These are phyloP conservation scores for Clonostachys byssicola DNA, from an alignment of 2,329 filamentous ascomycete genomes.

Conservation along the genomic window DNA sequence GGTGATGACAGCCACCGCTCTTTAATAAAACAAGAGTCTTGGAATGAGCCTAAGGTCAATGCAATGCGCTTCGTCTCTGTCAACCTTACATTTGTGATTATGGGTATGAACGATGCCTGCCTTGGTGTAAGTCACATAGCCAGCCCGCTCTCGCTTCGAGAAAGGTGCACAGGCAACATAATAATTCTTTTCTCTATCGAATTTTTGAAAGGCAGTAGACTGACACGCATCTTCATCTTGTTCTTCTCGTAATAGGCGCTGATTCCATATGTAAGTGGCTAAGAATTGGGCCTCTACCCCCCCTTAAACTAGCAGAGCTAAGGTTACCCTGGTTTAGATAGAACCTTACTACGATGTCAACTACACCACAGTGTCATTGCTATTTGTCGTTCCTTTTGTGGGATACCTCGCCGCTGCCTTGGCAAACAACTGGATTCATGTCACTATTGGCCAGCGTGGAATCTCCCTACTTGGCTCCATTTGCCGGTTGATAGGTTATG, in stretches of 20 bases:
- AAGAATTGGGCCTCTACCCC: neutral
- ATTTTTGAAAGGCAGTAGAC: too few species aligned
- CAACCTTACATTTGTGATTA: slow-evolving; percentile 58
- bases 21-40: slow-evolving; percentile 19
- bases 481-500: slow-evolving; percentile 61
- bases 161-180: too few species aligned
- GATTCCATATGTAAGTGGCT: slow-evolving; percentile 35
- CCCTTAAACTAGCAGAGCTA: neutral
- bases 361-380: slow-evolving; percentile 60
- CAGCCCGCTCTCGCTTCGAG: neutral
- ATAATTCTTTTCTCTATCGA: too few species aligned
- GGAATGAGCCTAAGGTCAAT: slow-evolving; percentile 60
- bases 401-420: slow-evolving; percentile 63
- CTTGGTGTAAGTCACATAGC: slow-evolving; percentile 45
- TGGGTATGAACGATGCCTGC: slow-evolving; percentile 67
- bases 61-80: slow-evolving; percentile 53
- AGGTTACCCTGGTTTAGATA: slow-evolving; percentile 29
- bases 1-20: too few species aligned
- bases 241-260: slow-evolving; percentile 30
- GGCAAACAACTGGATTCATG: slow-evolving; percentile 61
- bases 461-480: slow-evolving; percentile 62
- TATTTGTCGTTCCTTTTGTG: slow-evolving; percentile 63
- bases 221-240: neutral
- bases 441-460: slow-evolving; percentile 64
- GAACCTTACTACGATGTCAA: slow-evolving; percentile 57